Evolutionary conservation across 768 basidiomycete genomes (phyloP).

Genomic region (Cyathus striatus): DNA sequence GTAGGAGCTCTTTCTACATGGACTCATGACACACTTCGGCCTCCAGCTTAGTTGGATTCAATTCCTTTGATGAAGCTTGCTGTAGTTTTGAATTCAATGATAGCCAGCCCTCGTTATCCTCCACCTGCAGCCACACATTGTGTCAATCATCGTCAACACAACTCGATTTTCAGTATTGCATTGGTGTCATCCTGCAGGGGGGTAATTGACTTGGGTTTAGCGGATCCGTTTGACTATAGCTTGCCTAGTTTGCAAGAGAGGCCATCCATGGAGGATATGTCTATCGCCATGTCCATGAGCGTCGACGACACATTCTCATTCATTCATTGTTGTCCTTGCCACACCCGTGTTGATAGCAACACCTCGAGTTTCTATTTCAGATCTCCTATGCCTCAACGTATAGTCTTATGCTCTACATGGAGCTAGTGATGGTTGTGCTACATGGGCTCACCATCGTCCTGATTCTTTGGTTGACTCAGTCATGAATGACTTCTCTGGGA

Average conservation of each 20-base stretch:
- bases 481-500: conserved; percentile 55
- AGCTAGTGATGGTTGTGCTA: conserved; percentile 46
- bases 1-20: conserved; percentile 18
- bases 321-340: conserved; percentile 30
- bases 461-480: conserved; percentile 62
- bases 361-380: conserved; percentile 76
- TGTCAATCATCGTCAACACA: conserved; percentile 38
- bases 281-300: conserved; percentile 47
- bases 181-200: conserved; percentile 77
- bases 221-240: conserved; percentile 74
- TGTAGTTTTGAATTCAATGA: conserved; percentile 70
- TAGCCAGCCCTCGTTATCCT: conserved; percentile 67
- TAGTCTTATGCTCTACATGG: conserved; percentile 52
- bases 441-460: conserved; percentile 55
- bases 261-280: conserved; percentile 56
- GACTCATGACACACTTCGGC: conserved; percentile 44
- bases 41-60: conserved; percentile 66
- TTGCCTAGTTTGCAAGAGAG: conserved; percentile 47
- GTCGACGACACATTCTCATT: conserved; percentile 78
- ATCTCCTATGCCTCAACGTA: conserved; percentile 29
- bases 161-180: conserved; percentile 68
- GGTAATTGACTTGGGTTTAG: conserved; percentile 56
- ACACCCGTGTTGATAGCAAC: conserved; percentile 66
- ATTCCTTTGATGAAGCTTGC: conserved; percentile 75
- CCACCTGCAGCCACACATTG: conserved; percentile 34